Base-by-base conservation (phyloP, 495 filamentous ascomycete species). In the Haplographium delicatum region DNA sequence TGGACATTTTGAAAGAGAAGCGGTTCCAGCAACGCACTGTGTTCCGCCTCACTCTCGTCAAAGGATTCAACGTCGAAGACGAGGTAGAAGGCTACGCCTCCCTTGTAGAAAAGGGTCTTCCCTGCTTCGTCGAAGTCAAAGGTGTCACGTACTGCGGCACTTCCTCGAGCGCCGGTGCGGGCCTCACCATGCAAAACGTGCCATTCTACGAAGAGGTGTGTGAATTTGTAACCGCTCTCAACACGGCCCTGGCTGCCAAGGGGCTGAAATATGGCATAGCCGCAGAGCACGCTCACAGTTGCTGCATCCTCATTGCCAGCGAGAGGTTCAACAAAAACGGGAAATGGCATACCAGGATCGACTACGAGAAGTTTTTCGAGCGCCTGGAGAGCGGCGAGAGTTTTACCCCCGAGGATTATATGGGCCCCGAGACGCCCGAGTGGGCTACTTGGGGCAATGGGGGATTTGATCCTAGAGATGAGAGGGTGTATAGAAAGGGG, bases 131-230 rank as follows among this genome's bases (percentile, higher is more conserved):
- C 18, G 91, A 97, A 68, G 78, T 96, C 60, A 97, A 97, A 69
- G 91, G 91, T 16, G 91, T 97, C 15, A 97, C 91, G 0, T 97
- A 90, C 73, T 97, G 91, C 67, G 91, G 91, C 15, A 96, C 91
- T 0, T 84, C 84, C 22, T 84, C 87, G 8, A 83, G 83, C 11
- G 80, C 81, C 4, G 83, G 80, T 44, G 91, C 87, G 1, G 91
- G 91, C 0, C 68, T 96, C 37, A 94, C 84, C 0, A 96, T 96
- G 91, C 78, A 87, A 58, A 96, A 97, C 59, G 91, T 96, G 16
- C 91, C 91, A 0, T 97, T 95, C 67, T 96, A 95, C 65, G 80
- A 83, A 56, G 91, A 97, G 64, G 84, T 97, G 11, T 69, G 74
- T 13, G 75, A 79, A 15, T 97, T 97, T 62, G 91, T 94, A 5